Percentiles rank a stretch among this genome's conserved stretches.
Conservation (phyloP, 768 basidiomycete species). For the Suillus cothurnatus region DNA sequence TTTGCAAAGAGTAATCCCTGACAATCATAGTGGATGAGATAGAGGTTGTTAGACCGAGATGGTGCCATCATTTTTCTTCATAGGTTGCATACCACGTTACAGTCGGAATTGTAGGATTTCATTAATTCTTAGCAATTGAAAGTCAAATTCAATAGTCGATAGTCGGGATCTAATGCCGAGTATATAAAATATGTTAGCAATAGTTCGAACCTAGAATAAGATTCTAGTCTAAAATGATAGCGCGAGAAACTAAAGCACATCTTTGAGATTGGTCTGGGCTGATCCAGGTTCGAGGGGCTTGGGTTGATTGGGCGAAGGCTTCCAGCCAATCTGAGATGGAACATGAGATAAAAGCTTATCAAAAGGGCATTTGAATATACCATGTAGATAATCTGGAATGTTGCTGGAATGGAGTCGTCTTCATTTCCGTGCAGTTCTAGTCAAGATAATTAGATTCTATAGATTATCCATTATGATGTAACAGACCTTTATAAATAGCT, state of each 20-base stretch:
- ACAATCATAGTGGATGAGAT: conserved; percentile 12
- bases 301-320: conserved; percentile 66
- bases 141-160: not conserved
- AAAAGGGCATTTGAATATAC: conserved; percentile 42
- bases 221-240: not conserved
- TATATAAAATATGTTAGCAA: not conserved
- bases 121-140: not conserved
- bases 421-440: conserved; percentile 83
- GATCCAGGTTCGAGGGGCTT: conserved; percentile 67
- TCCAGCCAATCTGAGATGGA: conserved; percentile 75
- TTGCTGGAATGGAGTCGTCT: conserved; percentile 87
- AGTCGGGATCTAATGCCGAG: not conserved
- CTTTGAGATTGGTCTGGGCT: conserved; percentile 61
- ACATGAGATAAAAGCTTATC: conserved; percentile 1
- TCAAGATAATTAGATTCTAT: not conserved
- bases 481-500: conserved; percentile 87
- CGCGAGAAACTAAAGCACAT: conserved; percentile 45
- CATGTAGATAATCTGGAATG: conserved; percentile 95
- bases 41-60: not conserved
- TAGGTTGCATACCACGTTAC: conserved; percentile 1
- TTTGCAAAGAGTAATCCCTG: conserved; percentile 61
- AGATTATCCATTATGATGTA: not conserved
- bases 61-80: not conserved
- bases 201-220: not conserved
- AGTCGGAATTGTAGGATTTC: not conserved